phyloP scores from a whole-genome alignment of 495 filamentous ascomycete species.

The Melanomma pulvis-pyrius region DNA sequence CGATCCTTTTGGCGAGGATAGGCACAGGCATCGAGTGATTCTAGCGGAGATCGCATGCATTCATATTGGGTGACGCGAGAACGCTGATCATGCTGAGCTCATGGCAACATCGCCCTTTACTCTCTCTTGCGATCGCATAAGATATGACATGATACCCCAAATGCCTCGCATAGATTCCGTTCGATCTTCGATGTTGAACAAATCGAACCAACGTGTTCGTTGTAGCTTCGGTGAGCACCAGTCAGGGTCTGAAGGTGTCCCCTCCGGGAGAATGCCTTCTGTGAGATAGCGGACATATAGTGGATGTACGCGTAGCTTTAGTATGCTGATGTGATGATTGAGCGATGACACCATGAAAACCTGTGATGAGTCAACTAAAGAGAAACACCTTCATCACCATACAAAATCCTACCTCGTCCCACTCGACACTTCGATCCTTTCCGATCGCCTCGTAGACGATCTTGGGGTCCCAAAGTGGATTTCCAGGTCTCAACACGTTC shows the following conservation, averaged over 20 bases:
- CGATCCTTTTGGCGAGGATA: no score
- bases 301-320: constrained; percentile 72
- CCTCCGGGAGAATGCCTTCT: constrained; percentile 28
- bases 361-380: constrained; percentile 47
- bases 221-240: constrained; percentile 59
- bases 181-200: constrained; percentile 69
- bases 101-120: constrained; percentile 39
- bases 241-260: constrained; percentile 9
- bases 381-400: background rate
- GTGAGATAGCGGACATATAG: constrained; percentile 62
- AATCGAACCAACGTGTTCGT: constrained; percentile 77
- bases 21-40: no score
- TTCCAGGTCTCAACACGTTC: constrained; percentile 43
- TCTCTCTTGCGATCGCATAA: constrained; percentile 57
- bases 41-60: no score
- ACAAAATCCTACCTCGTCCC: constrained; percentile 57
- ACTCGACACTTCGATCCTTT: constrained; percentile 52
- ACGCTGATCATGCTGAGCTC: background rate
- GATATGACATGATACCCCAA: constrained; percentile 75
- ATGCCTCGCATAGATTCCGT: constrained; percentile 70
- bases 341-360: constrained; percentile 81
- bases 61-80: background rate
- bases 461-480: constrained; percentile 72
- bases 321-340: constrained; percentile 78
- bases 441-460: constrained; percentile 75